Evolutionary conservation across 2,329 filamentous ascomycete genomes (phyloP).

Genomic region (Microthyrium microscopicum): DNA sequence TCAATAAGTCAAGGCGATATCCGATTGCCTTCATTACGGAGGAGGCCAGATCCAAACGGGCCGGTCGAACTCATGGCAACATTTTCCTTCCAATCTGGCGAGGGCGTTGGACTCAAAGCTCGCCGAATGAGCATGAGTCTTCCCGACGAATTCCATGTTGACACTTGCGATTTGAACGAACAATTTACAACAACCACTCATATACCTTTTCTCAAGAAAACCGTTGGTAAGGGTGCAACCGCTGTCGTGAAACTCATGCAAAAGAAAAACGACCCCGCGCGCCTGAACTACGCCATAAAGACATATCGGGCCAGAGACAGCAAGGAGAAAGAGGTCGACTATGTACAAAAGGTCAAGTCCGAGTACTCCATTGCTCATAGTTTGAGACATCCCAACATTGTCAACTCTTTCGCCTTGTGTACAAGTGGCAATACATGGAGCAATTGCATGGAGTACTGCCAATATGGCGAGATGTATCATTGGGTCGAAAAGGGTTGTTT

Average conservation of each 20-base stretch:
- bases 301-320: slow-evolving; percentile 62
- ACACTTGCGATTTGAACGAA: slow-evolving; percentile 48
- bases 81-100: slow-evolving; percentile 42
- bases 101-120: slow-evolving; percentile 60
- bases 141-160: slow-evolving; percentile 57
- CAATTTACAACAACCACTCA: slow-evolving; percentile 53
- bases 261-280: slow-evolving; percentile 42
- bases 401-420: slow-evolving; percentile 63
- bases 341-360: slow-evolving; percentile 78
- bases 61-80: slow-evolving; percentile 9
- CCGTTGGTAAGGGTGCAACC: slow-evolving; percentile 68
- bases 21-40: slow-evolving; percentile 8
- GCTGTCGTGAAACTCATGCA: slow-evolving; percentile 70
- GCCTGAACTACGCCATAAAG: slow-evolving; percentile 68
- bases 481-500: slow-evolving; percentile 45
- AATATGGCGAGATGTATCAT: slow-evolving; percentile 62
- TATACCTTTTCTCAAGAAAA: slow-evolving; percentile 54
- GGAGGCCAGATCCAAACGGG: slow-evolving; percentile 8
- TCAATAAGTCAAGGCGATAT: slow-evolving; percentile 6
- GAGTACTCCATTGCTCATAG: slow-evolving; percentile 81
- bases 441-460: slow-evolving; percentile 87
- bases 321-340: slow-evolving; percentile 55
- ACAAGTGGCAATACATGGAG: slow-evolving; percentile 58
- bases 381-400: slow-evolving; percentile 72
- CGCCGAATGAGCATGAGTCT: slow-evolving; percentile 59